Percentiles rank a stretch among this genome's conserved stretches.
These are phyloP conservation scores for Trypethelium eluteriae DNA, from an alignment of 495 filamentous ascomycete species.

Conservation along the genomic window DNA sequence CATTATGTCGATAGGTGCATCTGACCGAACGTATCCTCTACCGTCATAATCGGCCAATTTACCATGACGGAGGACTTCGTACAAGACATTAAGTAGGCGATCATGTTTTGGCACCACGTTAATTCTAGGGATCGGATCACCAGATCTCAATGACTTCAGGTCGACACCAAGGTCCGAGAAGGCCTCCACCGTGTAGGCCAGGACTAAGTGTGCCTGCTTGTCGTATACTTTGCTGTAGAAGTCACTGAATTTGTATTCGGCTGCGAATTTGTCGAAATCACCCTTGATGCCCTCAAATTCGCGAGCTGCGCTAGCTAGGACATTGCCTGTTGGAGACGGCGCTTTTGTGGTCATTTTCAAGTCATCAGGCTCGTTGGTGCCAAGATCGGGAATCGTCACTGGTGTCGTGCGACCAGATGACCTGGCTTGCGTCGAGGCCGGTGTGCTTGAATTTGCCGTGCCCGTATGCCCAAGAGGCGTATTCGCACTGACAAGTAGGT, in stretches of 20 bases:
- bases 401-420: neutral
- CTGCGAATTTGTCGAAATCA: neutral
- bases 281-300: neutral
- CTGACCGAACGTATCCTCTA: neutral
- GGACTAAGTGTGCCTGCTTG: neutral
- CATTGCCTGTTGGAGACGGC: neutral
- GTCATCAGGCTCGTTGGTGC: neutral
- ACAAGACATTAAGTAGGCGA: neutral
- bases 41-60: neutral
- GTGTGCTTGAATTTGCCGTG: neutral
- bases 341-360: neutral
- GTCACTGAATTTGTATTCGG: neutral
- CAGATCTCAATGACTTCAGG: neutral
- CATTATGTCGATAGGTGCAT: neutral
- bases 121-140: neutral
- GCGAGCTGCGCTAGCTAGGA: neutral
- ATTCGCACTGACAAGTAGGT: neutral
- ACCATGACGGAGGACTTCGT: neutral
- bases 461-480: neutral
- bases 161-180: neutral
- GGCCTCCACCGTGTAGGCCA: neutral
- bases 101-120: neutral
- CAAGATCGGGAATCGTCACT: neutral
- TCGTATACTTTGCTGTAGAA: neutral
- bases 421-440: neutral